Conservation (phyloP, 768 basidiomycete species). For the Candolleomyces efflorescens region DNA sequence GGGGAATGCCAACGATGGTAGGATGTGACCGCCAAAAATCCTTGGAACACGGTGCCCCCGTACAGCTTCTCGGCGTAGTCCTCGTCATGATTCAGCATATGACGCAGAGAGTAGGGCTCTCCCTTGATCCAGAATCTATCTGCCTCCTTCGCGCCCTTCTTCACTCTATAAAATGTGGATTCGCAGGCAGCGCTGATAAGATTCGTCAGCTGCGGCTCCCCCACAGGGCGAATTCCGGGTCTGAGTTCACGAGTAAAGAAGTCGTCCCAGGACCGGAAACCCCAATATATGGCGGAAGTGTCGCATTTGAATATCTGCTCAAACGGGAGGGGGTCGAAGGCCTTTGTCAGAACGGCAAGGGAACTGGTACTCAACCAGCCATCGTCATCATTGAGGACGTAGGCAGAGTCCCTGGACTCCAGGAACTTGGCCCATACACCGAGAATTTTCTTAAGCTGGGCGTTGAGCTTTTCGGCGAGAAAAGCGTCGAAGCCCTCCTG, state of each 20-base stretch:
- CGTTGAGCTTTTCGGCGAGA: conserved; percentile 14
- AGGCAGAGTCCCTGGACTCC: conserved; percentile 32
- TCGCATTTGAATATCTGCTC: conserved; percentile 35
- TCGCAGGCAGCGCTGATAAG: conserved; percentile 53
- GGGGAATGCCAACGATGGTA: conserved; percentile 68
- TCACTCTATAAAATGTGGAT: conserved; percentile 41
- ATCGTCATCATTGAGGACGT: conserved; percentile 29
- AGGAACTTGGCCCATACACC: conserved; percentile 45
- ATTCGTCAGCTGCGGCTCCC: conserved; percentile 16
- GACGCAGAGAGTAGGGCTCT: conserved; percentile 52
- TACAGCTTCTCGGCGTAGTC: conserved; percentile 35
- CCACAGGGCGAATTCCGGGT: conserved; percentile 35
- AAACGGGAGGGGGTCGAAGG: conserved; percentile 20
- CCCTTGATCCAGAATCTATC: conserved; percentile 62
- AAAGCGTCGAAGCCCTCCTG: conserved; percentile 13
- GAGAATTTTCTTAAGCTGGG: conserved; percentile 27
- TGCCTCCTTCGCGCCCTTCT: conserved; percentile 29
- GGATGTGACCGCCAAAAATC: conserved; percentile 47
- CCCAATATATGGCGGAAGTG: conserved; percentile 33
- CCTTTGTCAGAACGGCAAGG: conserved; percentile 12
- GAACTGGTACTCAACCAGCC: conserved; percentile 44
- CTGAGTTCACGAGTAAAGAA: conserved; percentile 49
- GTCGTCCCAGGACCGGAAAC: conserved; percentile 48
- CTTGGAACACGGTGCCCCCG: conserved; percentile 53
- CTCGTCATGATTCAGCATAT: conserved; percentile 46